Percentiles rank a stretch among this genome's conserved stretches.
Conservation (phyloP, 2,329 filamentous ascomycete genomes). For the Exutisphaerella laricina region DNA sequence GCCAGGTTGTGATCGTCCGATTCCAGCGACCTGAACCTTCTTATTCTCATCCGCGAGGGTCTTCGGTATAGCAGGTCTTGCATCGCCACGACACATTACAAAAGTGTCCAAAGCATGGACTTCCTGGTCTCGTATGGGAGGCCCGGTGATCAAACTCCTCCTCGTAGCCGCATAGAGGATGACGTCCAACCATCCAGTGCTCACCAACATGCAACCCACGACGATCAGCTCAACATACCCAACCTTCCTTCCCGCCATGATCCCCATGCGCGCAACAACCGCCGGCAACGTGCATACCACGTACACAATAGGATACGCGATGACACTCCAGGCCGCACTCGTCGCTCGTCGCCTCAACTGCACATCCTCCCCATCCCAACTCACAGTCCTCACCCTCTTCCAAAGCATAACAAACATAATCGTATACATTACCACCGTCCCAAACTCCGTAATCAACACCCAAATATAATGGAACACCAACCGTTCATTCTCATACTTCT, state of each 20-base stretch:
- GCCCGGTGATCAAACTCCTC: conserved; percentile 15
- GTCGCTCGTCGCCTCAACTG: conserved; percentile 45
- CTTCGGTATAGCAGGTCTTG: background rate
- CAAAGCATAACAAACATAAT: conserved; percentile 26
- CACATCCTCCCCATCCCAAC: conserved; percentile 12
- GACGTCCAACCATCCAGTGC: conserved; percentile 54
- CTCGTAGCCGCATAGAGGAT: conserved; percentile 53
- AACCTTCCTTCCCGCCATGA: conserved; percentile 44
- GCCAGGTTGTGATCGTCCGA: background rate
- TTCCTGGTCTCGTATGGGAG: conserved; percentile 6
- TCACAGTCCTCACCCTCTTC: conserved; percentile 17
- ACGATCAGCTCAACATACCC: conserved; percentile 43
- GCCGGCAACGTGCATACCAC: conserved; percentile 61
- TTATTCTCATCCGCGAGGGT: background rate
- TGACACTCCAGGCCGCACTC: conserved; percentile 38
- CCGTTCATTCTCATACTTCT: conserved; percentile 49
- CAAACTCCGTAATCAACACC: conserved; percentile 53
- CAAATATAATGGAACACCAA: conserved; percentile 59
- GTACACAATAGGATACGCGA: conserved; percentile 64
- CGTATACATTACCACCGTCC: conserved; percentile 46
- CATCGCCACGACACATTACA: conserved; percentile 4
- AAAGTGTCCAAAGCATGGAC: conserved; percentile 17
- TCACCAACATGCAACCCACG: conserved; percentile 51
- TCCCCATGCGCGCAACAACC: conserved; percentile 56
- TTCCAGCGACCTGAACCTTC: background rate